Conservation (phyloP, 805 yeast species). For the Spencermartinsiella europaea region DNA sequence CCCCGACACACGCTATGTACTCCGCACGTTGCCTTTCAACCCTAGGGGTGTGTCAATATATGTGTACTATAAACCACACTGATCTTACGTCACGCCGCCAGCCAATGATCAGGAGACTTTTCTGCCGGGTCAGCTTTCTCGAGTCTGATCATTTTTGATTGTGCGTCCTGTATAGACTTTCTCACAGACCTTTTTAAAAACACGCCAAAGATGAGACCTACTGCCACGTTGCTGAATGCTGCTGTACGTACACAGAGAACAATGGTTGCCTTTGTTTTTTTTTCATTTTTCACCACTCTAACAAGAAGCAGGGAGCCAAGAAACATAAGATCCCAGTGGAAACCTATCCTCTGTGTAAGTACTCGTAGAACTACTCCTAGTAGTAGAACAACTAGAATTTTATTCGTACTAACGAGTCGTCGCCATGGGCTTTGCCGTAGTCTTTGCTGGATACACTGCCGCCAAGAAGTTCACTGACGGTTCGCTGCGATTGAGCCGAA, state of each 20-base stretch:
- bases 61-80: background rate
- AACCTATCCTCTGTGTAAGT: conserved; percentile 29
- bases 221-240: conserved; percentile 21
- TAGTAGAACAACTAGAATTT: background rate
- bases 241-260: conserved; percentile 20
- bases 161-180: background rate
- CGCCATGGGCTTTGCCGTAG: conserved; percentile 26
- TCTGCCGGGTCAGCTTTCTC: background rate
- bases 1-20: no score
- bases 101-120: background rate
- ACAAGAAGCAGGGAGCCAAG: conserved; percentile 10
- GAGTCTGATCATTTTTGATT: background rate
- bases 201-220: conserved; percentile 18
- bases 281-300: background rate
- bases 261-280: no score
- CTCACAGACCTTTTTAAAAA: background rate
- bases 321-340: conserved; percentile 25
- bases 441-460: conserved; percentile 21
- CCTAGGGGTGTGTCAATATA: no score
- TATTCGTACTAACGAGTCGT: conserved; percentile 14
- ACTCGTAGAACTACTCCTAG: background rate
- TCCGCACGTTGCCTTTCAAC: no score
- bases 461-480: conserved; percentile 21
- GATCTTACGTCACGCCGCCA: background rate
- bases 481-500: conserved; percentile 23